Base-by-base conservation (phyloP, 768 basidiomycete species). In the Agaricus blazei region DNA sequence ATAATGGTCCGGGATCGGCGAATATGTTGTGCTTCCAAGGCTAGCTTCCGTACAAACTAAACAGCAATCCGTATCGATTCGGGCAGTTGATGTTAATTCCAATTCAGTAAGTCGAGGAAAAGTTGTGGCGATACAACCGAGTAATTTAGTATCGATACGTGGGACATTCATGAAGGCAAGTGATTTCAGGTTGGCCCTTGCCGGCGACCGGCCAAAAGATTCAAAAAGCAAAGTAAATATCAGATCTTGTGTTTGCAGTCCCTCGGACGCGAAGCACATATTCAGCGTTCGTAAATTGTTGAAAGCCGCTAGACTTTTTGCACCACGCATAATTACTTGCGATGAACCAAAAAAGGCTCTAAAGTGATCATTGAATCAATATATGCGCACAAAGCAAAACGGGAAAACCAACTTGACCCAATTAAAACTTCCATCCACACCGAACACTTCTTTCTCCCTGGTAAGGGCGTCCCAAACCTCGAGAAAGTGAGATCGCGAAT, bases 1-100 rank as follows among this genome's bases (percentile, higher is more conserved):
- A 60, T 74, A 84, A 27, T 75, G 64, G 15, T 79, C 77, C 5
- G 81, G 81, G 53, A 89, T 72, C 0, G 87, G 86, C 6, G 86
- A 89, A 66, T 88, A 85, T 3, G 75, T 57, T 26, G 75, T 74
- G 48, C 75, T 72, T 8, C 69, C 74, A 26, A 81, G 69, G 47
- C 79, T 83, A 42, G 86, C 85, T 67, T 83, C 82, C 57, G 82
- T 82, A 64, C 87, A 89, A 44, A 64, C 61, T 75, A 81, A 82
- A 64, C 87, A 89, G 63, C 84, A 86, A 49, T 68, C 71, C 28
- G 74, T 62, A 54, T 82, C 77, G 44, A 88, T 70, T 38, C 82
- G 75, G 58, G 85, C 83, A 4, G 80, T 77, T 56, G 80, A 82
- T 61, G 80, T 82, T 47, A 88, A 70, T 58, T 80, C 72, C 11